A percentile compares a stretch with the other conserved stretches of the same genome.
Conservation (phyloP, 2,329 filamentous ascomycete species). For the Aspergillaceae sp. region DNA sequence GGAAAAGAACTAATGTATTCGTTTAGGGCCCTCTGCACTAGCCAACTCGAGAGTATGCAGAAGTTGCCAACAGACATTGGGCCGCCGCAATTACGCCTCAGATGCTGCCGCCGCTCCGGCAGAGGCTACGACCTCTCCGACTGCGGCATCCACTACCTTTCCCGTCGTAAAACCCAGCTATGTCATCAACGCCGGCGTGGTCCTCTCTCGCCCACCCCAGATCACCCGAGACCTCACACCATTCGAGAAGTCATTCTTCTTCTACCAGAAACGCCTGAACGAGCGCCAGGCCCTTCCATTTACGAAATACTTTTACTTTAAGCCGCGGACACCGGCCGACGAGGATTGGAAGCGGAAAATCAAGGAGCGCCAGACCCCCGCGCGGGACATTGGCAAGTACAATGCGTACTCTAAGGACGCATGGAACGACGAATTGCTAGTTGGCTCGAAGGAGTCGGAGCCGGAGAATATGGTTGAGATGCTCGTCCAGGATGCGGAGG, state of each 20-base stretch:
- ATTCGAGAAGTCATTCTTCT: conserved; percentile 89
- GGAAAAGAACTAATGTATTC: conserved; percentile 8
- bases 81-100: conserved; percentile 33
- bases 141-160: conserved; percentile 13
- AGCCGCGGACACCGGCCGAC: conserved; percentile 73
- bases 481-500: conserved; percentile 66
- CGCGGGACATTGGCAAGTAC: conserved; percentile 79
- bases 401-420: conserved; percentile 62
- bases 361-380: conserved; percentile 64
- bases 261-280: conserved; percentile 95
- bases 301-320: conserved; percentile 88
- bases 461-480: conserved; percentile 58
- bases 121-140: conserved; percentile 27
- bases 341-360: conserved; percentile 87
- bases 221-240: conserved; percentile 74
- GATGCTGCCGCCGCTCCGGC: conserved; percentile 27
- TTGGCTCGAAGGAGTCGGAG: conserved; percentile 60
- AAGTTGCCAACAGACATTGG: conserved; percentile 36
- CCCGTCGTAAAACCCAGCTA: conserved; percentile 31
- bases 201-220: conserved; percentile 80
- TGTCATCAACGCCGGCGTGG: conserved; percentile 56
- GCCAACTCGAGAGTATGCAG: conserved; percentile 33
- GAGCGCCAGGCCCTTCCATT: conserved; percentile 85
- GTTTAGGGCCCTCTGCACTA: conserved; percentile 27
- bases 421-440: conserved; percentile 86